Evolutionary conservation across 129 eudicot species (phyloP).

Genomic region (Cynara cardunculus): DNA sequence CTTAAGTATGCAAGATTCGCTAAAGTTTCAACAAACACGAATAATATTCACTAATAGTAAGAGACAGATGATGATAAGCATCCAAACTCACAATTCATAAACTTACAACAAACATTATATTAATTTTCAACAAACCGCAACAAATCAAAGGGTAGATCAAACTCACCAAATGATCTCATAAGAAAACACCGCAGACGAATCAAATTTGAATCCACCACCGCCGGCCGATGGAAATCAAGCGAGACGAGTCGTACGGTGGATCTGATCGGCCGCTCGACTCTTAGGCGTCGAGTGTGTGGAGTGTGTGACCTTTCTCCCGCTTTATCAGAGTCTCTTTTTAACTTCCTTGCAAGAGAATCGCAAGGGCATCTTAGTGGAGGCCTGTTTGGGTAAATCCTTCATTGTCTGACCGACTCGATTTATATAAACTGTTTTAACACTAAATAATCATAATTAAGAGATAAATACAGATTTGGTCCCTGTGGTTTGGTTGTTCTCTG

Average conservation of each 20-base stretch:
- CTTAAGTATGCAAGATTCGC: neutral
- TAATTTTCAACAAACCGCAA: neutral
- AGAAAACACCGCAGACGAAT: neutral
- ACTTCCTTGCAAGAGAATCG: neutral
- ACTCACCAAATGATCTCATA: neutral
- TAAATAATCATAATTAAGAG: neutral
- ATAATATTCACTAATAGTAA: neutral
- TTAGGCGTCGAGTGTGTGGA: neutral
- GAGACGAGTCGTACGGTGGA: neutral
- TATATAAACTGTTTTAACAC: neutral
- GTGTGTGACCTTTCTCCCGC: constrained; percentile 1
- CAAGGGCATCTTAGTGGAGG: neutral
- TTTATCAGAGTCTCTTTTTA: neutral
- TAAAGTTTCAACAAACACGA: neutral
- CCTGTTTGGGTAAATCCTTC: neutral
- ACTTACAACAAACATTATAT: neutral
- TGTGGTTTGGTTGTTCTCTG: neutral
- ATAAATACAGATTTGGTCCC: neutral
- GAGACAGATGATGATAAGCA: neutral
- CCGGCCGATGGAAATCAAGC: neutral
- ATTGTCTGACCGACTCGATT: neutral
- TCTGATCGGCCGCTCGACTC: constrained; percentile 8
- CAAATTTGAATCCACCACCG: neutral
- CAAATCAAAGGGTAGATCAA: neutral
- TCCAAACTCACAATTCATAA: neutral